Evolutionary conservation across 176 grass and related monocot genomes (phyloP).

Genomic region (Hyparrhenia diplandra): DNA sequence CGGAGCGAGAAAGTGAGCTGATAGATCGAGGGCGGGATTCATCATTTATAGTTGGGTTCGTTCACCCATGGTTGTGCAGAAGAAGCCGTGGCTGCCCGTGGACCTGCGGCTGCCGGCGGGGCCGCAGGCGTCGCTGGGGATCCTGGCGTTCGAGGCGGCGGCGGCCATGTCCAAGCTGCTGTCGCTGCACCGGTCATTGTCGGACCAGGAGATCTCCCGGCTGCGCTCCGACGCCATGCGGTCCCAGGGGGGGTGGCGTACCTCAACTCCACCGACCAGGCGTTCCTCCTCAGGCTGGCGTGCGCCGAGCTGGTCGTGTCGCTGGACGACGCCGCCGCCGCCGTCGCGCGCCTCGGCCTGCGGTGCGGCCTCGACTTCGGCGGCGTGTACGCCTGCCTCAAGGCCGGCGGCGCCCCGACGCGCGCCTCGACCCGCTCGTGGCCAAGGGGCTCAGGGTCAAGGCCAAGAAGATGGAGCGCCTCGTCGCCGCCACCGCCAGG

Average conservation of each 20-base stretch:
- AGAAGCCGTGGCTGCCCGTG: slow-evolving; percentile 50
- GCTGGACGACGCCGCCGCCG: slow-evolving; percentile 49
- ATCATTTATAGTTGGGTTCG: background rate
- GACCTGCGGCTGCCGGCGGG: slow-evolving; percentile 40
- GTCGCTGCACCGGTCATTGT: slow-evolving; percentile 67
- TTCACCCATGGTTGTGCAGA: slow-evolving; percentile 50
- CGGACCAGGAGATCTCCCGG: slow-evolving; percentile 52
- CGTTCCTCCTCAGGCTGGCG: slow-evolving; percentile 68
- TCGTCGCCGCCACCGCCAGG: slow-evolving; percentile 48
- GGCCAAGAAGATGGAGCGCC: slow-evolving; percentile 74
- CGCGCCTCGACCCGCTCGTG: slow-evolving; percentile 37
- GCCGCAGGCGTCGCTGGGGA: slow-evolving; percentile 59
- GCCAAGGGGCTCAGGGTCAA: slow-evolving; percentile 52
- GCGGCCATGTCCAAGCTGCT: slow-evolving; percentile 79
- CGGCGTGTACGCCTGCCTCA: slow-evolving; percentile 48
- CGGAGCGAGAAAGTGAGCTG: background rate
- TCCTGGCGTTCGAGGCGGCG: slow-evolving; percentile 82
- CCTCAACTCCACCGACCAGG: slow-evolving; percentile 79
- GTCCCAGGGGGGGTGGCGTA: slow-evolving; percentile 78
- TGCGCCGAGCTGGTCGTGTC: slow-evolving; percentile 68
- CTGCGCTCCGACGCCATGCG: slow-evolving; percentile 80
- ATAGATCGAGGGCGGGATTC: no score
- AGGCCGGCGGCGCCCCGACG: slow-evolving; percentile 42
- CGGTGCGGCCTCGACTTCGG: slow-evolving; percentile 64
- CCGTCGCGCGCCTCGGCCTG: slow-evolving; percentile 55